Evolutionary conservation across 2,329 filamentous ascomycete species (phyloP), one percentile per base, ranked within the genome.

Genomic region (Colletotrichum gloeosporioides): DNA sequence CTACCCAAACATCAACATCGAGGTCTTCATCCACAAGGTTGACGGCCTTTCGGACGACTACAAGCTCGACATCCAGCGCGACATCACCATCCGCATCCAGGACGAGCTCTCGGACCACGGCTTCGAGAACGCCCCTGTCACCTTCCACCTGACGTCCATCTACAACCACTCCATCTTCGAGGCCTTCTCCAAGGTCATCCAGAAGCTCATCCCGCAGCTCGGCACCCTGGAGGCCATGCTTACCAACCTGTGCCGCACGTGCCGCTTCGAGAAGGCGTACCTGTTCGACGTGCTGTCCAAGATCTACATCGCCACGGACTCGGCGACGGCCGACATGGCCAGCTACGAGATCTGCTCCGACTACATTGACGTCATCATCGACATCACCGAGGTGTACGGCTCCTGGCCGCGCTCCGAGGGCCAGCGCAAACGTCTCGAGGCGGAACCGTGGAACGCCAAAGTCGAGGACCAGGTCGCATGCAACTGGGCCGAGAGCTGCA

Each of bases 161-260:
- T 99, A 99, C 89, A 97, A 99, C 84, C 96, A 98, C 86, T 98
- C 95, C 81, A 98, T 98, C 82, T 99, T 99, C 83, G 97, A 99
- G 86, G 97, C 97, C 66, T 98, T 99, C 84, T 96, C 94, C 87
- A 98, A 98, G 85, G 96, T 99, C 78, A 98, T 99, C 78, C 97
- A 99, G 85, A 98, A 98, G 85, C 91, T 99, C 34, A 96, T 99
- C 68, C 96, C 97, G 1, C 95, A 98, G 77, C 91, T 99, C 9
- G 95, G 96, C 8, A 98, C 96, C 31, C 92, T 99, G 72, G 97
- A 99, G 86, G 94, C 96, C 67, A 92, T 99, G 85, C 93, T 99
- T 81, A 98, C 98, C 81, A 97, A 96, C 79, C 91, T 99, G 57
- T 98, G 95, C 86, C 95, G 95, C 77, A 97, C 95, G 16, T 99